phyloP scores from a whole-genome alignment of 805 yeast genomes.

The Ogataea trehalophila region DNA sequence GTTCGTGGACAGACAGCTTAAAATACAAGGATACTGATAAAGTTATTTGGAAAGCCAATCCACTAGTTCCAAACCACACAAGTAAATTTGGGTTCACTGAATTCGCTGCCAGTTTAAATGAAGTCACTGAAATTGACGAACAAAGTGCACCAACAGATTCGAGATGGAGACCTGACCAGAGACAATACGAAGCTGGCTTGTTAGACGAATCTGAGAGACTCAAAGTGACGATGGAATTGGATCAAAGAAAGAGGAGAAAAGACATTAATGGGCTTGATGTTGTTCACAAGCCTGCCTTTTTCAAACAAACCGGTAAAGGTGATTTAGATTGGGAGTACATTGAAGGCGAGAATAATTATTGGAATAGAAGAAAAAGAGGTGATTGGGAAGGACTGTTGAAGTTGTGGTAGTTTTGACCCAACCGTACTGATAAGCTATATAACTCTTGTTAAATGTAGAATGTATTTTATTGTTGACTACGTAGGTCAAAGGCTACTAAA shows the following conservation, averaged over 20 bases:
- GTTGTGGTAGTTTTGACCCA: slow-evolving; percentile 43
- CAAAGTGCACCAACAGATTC: slow-evolving; percentile 85
- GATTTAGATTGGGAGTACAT: slow-evolving; percentile 48
- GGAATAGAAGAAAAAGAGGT: slow-evolving; percentile 66
- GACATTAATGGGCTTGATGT: slow-evolving; percentile 41
- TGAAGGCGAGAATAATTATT: slow-evolving; percentile 61
- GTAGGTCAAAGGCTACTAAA: too few species aligned
- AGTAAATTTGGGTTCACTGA: slow-evolving; percentile 81
- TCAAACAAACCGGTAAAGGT: slow-evolving; percentile 39
- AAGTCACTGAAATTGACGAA: slow-evolving; percentile 66
- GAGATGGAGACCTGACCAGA: slow-evolving; percentile 82
- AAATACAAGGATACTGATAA: slow-evolving; percentile 36
- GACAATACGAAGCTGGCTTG: slow-evolving; percentile 63
- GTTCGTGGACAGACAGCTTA: slow-evolving; percentile 81
- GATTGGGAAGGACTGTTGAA: slow-evolving; percentile 56
- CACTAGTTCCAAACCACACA: slow-evolving; percentile 50
- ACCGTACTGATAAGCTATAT: neutral
- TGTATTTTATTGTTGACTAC: too few species aligned
- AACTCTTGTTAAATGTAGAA: neutral
- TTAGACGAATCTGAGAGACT: slow-evolving; percentile 65
- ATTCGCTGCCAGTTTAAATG: slow-evolving; percentile 78
- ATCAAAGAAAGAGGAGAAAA: slow-evolving; percentile 74
- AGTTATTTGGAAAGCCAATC: slow-evolving; percentile 69
- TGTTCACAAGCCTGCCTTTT: slow-evolving; percentile 57
- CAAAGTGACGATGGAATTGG: slow-evolving; percentile 69